Evolutionary conservation across 768 basidiomycete genomes (phyloP).

Genomic region (Glaciozyma martinii): DNA sequence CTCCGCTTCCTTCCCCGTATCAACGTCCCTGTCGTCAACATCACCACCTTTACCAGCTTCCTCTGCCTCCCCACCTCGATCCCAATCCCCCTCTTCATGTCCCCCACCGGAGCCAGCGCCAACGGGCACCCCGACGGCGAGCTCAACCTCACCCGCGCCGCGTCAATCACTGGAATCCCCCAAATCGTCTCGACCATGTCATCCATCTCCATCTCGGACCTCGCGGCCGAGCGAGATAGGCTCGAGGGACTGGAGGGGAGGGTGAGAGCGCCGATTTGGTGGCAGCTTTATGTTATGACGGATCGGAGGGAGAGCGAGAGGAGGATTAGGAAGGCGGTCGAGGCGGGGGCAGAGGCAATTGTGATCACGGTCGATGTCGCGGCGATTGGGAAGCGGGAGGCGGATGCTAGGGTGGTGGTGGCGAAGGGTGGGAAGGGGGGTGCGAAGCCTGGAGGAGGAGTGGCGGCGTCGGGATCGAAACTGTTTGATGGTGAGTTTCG

Average conservation of each 20-base stretch:
- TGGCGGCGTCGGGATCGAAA: not conserved
- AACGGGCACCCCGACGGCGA: constrained; percentile 82
- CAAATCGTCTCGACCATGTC: constrained; percentile 51
- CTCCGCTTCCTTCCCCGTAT: constrained; percentile 29
- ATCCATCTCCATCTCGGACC: constrained; percentile 40
- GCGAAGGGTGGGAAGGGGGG: not conserved
- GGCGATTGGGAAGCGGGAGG: constrained; percentile 28
- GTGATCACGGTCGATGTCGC: constrained; percentile 38
- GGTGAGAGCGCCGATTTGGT: not conserved
- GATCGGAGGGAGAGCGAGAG: constrained; percentile 26
- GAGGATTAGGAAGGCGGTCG: constrained; percentile 36
- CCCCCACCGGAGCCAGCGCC: constrained; percentile 72
- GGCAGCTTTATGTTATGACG: constrained; percentile 6
- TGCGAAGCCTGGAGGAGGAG: too few relatives aligned
- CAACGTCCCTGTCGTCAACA: constrained; percentile 32
- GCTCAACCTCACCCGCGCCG: constrained; percentile 66
- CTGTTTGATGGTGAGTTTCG: not conserved
- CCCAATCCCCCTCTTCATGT: constrained; percentile 77
- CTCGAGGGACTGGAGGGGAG: not conserved
- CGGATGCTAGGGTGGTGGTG: constrained; percentile 2
- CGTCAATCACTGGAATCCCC: constrained; percentile 57
- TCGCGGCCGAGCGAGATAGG: constrained; percentile 2
- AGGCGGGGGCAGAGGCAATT: constrained; percentile 33
- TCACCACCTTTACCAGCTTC: constrained; percentile 44
- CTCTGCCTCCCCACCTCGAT: constrained; percentile 71